A percentile compares a stretch with the other conserved stretches of the same genome.
These are phyloP conservation scores for Talaromyces atroroseus DNA, from an alignment of 2,329 filamentous ascomycete genomes.

Conservation along the genomic window DNA sequence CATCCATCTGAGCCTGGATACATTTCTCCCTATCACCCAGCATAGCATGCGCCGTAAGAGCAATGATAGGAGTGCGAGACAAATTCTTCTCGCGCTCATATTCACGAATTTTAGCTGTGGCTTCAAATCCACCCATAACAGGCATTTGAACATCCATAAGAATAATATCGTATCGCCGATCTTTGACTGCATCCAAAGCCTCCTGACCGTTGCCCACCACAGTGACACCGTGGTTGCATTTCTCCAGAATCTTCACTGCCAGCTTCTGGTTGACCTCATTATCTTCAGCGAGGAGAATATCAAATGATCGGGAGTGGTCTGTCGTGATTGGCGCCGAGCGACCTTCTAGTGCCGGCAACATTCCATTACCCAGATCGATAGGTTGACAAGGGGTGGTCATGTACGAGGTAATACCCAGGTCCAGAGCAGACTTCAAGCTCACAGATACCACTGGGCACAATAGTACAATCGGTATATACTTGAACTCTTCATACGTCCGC, in stretches of 20 bases:
- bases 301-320: conserved; percentile 87
- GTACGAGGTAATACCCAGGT: conserved; percentile 89
- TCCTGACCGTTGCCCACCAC: conserved; percentile 94
- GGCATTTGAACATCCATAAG: conserved; percentile 99
- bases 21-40: conserved; percentile 97
- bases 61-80: conserved; percentile 88
- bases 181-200: conserved; percentile 85
- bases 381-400: conserved; percentile 91
- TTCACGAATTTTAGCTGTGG: conserved; percentile 91
- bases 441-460: conserved; percentile 82
- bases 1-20: conserved; percentile 98
- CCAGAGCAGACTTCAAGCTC: conserved; percentile 80
- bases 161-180: conserved; percentile 90
- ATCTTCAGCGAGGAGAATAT: conserved; percentile 87
- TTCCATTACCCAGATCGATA: conserved; percentile 86
- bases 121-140: conserved; percentile 98
- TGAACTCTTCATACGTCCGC: conserved; percentile 80
- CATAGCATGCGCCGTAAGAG: conserved; percentile 96
- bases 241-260: conserved; percentile 89
- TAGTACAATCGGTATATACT: conserved; percentile 88
- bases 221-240: conserved; percentile 61
- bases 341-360: conserved; percentile 88
- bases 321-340: conserved; percentile 81
- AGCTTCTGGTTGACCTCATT: conserved; percentile 92
- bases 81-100: conserved; percentile 79